Conservation (phyloP, 2,329 filamentous ascomycete species). For the Cryphonectria parasitica region DNA sequence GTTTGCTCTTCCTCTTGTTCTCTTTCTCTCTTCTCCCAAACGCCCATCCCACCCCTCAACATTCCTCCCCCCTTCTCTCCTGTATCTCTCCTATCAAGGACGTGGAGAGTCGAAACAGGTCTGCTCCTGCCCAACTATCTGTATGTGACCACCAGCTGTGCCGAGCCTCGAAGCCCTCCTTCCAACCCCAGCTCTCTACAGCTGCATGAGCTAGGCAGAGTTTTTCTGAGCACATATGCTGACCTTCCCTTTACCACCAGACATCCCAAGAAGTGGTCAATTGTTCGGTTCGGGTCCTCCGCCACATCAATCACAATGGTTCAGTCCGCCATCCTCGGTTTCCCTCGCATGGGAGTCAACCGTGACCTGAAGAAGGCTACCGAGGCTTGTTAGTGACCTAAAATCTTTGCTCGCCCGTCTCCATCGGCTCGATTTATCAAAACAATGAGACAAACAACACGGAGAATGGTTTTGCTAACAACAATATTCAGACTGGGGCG, state of each 20-base stretch:
- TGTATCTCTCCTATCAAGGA: slow-evolving; percentile 26
- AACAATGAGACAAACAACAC: slow-evolving; percentile 25
- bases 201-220: background rate
- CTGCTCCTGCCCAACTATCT: slow-evolving; percentile 13
- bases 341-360: slow-evolving; percentile 97
- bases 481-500: slow-evolving; percentile 69
- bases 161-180: background rate
- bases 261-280: slow-evolving; percentile 21
- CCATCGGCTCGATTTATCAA: too few relatives aligned
- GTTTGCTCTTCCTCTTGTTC: slow-evolving; percentile 1
- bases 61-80: slow-evolving; percentile 24
- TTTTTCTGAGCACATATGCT: slow-evolving; percentile 1
- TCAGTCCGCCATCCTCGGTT: slow-evolving; percentile 84
- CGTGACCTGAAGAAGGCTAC: slow-evolving; percentile 99
- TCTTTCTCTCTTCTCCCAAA: slow-evolving; percentile 13
- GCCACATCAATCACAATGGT: slow-evolving; percentile 55
- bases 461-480: slow-evolving; percentile 23
- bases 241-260: slow-evolving; percentile 17
- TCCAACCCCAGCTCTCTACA: background rate
- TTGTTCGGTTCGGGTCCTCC: slow-evolving; percentile 26
- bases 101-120: slow-evolving; percentile 24
- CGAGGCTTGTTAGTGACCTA: slow-evolving; percentile 73
- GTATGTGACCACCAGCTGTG: slow-evolving; percentile 12
- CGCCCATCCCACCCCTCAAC: slow-evolving; percentile 23
- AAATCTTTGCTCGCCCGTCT: slow-evolving; percentile 40